Evolutionary conservation across 148 eudicot genomes (phyloP).

Genomic region (Diospyros lotus): DNA sequence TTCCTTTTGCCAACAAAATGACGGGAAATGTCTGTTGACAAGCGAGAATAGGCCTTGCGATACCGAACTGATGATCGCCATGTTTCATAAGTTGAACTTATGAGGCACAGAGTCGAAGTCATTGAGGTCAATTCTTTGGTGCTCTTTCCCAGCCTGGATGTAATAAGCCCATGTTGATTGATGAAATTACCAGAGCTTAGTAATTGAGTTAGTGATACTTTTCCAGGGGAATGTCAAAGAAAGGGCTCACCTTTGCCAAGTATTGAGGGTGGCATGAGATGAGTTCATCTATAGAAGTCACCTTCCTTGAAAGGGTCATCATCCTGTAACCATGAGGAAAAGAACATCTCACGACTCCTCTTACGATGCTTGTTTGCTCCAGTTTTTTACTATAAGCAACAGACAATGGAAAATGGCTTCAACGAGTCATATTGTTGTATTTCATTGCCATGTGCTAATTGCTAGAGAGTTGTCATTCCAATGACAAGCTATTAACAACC

Average conservation of each 20-base stretch:
- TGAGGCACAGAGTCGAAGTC: slow-evolving; percentile 79
- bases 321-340: slow-evolving; percentile 37
- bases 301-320: slow-evolving; percentile 81
- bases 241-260: slow-evolving; percentile 60
- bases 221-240: neutral
- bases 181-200: neutral
- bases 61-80: neutral
- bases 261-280: slow-evolving; percentile 72
- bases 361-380: neutral
- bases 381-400: neutral
- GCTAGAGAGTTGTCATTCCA: too few species aligned
- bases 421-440: too few species aligned
- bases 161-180: neutral
- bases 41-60: neutral
- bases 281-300: slow-evolving; percentile 62
- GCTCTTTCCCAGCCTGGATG: slow-evolving; percentile 76
- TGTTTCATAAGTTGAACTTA: slow-evolving; percentile 58
- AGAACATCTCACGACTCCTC: neutral
- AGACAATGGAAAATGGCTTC: neutral
- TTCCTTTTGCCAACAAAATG: neutral
- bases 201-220: too few species aligned
- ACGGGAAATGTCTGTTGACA: neutral
- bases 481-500: too few species aligned
- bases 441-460: too few species aligned
- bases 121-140: slow-evolving; percentile 80